Conservation (phyloP, 129 eudicot genomes). For the Saposhnikovia divaricata region DNA sequence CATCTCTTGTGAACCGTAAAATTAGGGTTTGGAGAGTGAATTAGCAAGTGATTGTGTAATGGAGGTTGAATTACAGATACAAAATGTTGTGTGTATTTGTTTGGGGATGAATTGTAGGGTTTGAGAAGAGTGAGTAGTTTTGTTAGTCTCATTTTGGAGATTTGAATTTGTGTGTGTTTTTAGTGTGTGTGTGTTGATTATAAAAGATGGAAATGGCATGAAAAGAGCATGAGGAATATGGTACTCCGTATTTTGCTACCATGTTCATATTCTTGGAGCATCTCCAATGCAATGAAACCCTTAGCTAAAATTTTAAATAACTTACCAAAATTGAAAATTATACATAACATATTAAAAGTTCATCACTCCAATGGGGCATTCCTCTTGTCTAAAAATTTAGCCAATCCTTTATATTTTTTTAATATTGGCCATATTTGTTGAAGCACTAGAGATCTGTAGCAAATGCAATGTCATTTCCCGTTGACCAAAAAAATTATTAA, state of each 20-base stretch:
- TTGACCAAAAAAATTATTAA: no score
- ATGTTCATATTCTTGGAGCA: no score
- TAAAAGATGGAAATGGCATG: neutral
- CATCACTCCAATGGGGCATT: no score
- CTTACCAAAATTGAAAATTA: no score
- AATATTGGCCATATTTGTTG: no score
- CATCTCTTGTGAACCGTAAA: conserved; percentile 49
- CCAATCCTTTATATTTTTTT: no score
- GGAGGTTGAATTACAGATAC: conserved; percentile 18
- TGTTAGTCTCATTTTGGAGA: neutral
- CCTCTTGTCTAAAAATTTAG: no score
- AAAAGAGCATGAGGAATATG: neutral
- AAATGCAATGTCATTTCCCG: no score
- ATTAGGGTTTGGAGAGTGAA: conserved; percentile 29
- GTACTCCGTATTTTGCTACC: neutral
- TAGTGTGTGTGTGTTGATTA: neutral
- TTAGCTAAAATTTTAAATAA: no score
- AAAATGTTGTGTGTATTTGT: neutral
- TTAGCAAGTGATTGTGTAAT: conserved; percentile 20
- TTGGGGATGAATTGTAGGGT: neutral
- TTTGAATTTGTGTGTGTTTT: neutral
- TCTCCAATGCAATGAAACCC: no score
- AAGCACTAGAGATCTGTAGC: no score
- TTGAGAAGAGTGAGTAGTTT: neutral
- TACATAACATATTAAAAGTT: no score